Evolutionary conservation across 2,329 filamentous ascomycete genomes (phyloP), one percentile per base, ranked within the genome.

Genomic region (Hysterium pulicare): DNA sequence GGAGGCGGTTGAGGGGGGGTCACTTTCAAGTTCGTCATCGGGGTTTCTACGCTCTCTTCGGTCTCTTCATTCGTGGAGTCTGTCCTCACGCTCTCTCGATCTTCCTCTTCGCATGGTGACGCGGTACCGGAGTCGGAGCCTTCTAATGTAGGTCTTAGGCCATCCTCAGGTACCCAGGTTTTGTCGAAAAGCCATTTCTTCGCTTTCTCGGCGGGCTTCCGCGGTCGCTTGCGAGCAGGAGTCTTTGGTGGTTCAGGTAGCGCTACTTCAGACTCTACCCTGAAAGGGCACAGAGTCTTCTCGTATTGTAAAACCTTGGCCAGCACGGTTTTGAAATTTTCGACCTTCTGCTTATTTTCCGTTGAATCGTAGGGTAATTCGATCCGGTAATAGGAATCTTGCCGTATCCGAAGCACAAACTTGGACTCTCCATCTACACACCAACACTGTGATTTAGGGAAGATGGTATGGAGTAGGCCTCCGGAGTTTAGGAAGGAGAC

Each of bases 391-490:
- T 93, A 96, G 33, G 86, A 84, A 22, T 90, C 84, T 33, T 84
- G 81, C 17, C 89, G 78, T 50, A 94, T 88, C 51, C 90, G 86
- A 45, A 96, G 71, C n/a, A 95, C 86, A 54, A 95, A 95, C 54
- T 84, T 89, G 31, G 85, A 85, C 42, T 83, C 78, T 44, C 88
- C 86, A 63, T 94, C 87, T 23, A 96, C 86, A 63, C 87, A 94
- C 90, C 90, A 96, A 61, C 87, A 94, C 67, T 95, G 90, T 45
- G 89, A 94, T 64, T 88, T 88, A 19, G 87, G 88, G 40, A 96
- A 71, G 48, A 96, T 93, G 9, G 90, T 86, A 57, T 93, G 87
- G 15, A 95, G 76, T 13, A 90, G 84, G 42, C 81, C 82, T 46
- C 87, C 87, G 50, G 89, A 95, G 66, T 86, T 91, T 8, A 96